phyloP scores from a whole-genome alignment of 371 early-diverging fungal species.

The Mortierella sp. region DNA sequence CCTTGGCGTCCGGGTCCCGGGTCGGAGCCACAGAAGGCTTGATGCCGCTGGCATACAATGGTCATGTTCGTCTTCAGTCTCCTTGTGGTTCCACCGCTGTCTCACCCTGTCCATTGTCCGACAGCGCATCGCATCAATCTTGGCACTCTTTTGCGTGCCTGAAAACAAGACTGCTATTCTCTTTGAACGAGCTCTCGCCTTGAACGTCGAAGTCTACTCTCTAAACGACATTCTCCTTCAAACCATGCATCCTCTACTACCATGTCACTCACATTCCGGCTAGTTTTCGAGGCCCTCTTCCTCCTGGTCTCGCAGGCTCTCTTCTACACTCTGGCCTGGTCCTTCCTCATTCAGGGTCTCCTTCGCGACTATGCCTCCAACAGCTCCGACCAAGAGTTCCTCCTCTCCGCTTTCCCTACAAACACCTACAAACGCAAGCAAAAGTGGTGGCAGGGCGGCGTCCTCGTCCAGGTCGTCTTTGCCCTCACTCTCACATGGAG shows the following conservation, averaged over 20 bases:
- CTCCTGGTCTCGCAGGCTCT: slow-evolving; percentile 62
- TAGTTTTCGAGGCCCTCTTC: slow-evolving; percentile 58
- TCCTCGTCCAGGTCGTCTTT: slow-evolving; percentile 78
- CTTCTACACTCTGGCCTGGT: slow-evolving; percentile 70
- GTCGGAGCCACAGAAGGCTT: neutral
- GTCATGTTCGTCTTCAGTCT: neutral
- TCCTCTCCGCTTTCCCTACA: slow-evolving; percentile 41
- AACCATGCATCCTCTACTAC: slow-evolving; percentile 10
- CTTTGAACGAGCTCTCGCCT: neutral
- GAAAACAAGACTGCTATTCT: neutral
- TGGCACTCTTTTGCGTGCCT: neutral
- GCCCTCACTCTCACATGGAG: slow-evolving; percentile 83
- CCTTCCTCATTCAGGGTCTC: slow-evolving; percentile 65
- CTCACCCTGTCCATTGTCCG: neutral
- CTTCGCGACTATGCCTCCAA: slow-evolving; percentile 67
- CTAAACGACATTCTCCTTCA: neutral
- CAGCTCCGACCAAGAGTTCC: slow-evolving; percentile 56
- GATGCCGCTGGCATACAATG: neutral
- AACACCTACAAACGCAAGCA: slow-evolving; percentile 45
- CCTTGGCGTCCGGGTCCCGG: neutral
- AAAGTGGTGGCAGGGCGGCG: slow-evolving; percentile 58
- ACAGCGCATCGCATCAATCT: neutral
- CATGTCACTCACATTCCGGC: slow-evolving; percentile 47
- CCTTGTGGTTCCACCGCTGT: neutral
- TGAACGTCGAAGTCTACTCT: neutral